Base-by-base conservation (phyloP, 805 yeast genomes). In the Starmerella stigmatis region DNA sequence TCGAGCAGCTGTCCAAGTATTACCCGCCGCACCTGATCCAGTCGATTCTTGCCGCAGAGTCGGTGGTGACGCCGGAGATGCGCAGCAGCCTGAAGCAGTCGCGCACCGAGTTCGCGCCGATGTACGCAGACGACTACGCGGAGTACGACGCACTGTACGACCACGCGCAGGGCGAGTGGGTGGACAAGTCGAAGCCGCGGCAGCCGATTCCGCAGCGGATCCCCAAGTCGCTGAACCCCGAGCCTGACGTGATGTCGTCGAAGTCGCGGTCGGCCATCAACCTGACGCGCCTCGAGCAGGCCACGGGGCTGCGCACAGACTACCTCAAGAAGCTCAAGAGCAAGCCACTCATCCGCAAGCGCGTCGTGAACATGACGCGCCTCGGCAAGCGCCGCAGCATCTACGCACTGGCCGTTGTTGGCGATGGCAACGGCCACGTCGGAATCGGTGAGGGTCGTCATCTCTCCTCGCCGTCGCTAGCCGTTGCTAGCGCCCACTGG, bases 391-490 rank as follows among this genome's bases (percentile, higher is more conserved):
- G 47, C 53, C 77, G 81, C 42, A 75, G 85, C 31, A 80, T 77
- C 62, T 89, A 83, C 64, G 81, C 86, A 0, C 64, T 92, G 51
- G 89, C 86, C 12, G 82, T 86, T 29, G 96, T 83, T 13, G 98
- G 98, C 39, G 94, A 92, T 64, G 74, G 79, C 45, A 82, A 84
- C 53, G 98, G 98, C 52, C 82, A 86, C 81, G 71, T 92, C 48
- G 97, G 97, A 29, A 69, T 88, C 40, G 98, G 97, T 41, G 94
- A 86, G 64, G 98, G 97, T 51, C 85, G 84, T 60, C 43, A 47
- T 34, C 51, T 45, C 38, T 36, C 40, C 3, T 89, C 92, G 50
- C 71, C 86, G 54, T 79, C 75, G 45, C 73, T 74, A 44, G 95
- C 97, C 2, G 73, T 80, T 27, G 67, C 74, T 32, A 83, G 85